Evolutionary conservation across 441 rosid genomes (phyloP), one percentile per base, ranked within the genome.

Genomic region (Eutrema salsugineum): DNA sequence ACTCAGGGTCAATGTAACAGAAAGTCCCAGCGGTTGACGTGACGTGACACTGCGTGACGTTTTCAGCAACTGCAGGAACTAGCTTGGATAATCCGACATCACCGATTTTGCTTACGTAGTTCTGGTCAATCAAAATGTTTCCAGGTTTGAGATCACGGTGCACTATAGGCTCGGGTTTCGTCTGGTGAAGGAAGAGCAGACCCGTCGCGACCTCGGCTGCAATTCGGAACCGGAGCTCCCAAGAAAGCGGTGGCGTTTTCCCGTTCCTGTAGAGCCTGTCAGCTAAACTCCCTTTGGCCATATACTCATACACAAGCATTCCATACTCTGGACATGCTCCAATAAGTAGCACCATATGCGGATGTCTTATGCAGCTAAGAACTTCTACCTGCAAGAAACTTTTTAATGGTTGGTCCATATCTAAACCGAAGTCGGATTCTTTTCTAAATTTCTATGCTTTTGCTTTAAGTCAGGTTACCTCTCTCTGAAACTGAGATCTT

Each of bases 281-380:
- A 0, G 85, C 87, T 75, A 88, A 78, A 79, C 94, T 88, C 48
- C 94, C 94, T 24, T 79, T 86, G 24, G 82, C 90, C 94, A 88
- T 84, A 80, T 86, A 79, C 73, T 88, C 91, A 53, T 86, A 88
- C 24, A 88, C 88, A 62, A 88, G 80, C 24, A 85, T 77, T 10
- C 94, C 90, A 50, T 76, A 86, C 80, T 86, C 90, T 1, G 94
- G 90, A 77, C 94, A 88, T 55, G 94, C 94, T 63, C 94, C 94
- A 43, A 88, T 71, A 14, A 88, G 90, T 40, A 88, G 88, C 54
- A 88, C 90, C 91, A 88, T 88, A 74, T 86, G 83, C 0, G 91
- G 94, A 79, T 88, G 94, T 73, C 94, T 74, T 66, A 88, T 86
- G 84, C 87, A 75, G 83, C 90, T 84, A 38, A 88, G 88, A 47